Evolutionary conservation across 768 basidiomycete genomes (phyloP).

Genomic region (Brasilioporus rufonigricans): DNA sequence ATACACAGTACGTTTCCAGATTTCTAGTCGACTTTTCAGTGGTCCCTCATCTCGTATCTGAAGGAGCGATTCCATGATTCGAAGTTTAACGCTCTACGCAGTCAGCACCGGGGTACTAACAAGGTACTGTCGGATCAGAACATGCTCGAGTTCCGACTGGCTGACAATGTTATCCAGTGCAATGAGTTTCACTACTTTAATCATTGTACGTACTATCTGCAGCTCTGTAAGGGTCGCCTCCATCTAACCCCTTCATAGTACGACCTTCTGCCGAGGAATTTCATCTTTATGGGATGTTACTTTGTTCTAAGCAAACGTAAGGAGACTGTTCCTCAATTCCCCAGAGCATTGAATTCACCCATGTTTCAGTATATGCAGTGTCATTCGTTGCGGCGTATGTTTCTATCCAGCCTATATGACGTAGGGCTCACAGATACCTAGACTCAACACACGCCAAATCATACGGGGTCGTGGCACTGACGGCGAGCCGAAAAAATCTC

Average conservation of each 20-base stretch:
- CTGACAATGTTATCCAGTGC: slow-evolving; percentile 17
- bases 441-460: slow-evolving; percentile 58
- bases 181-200: slow-evolving; percentile 45
- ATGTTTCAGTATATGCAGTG: slow-evolving; percentile 52
- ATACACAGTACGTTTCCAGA: slow-evolving; percentile 35
- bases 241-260: slow-evolving; percentile 40
- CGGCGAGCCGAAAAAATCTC: slow-evolving; percentile 24
- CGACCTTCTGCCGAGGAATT: slow-evolving; percentile 49
- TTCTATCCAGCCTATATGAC: background rate
- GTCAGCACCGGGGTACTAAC: slow-evolving; percentile 63
- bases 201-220: slow-evolving; percentile 43
- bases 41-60: background rate
- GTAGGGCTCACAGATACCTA: slow-evolving; percentile 25
- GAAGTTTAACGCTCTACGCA: slow-evolving; percentile 55
- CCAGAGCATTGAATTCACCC: background rate
- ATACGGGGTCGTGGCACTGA: slow-evolving; percentile 58
- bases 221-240: background rate
- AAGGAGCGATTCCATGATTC: slow-evolving; percentile 59
- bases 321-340: slow-evolving; percentile 19
- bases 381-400: slow-evolving; percentile 67
- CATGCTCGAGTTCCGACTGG: background rate
- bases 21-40: background rate
- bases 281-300: slow-evolving; percentile 60
- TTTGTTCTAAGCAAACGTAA: slow-evolving; percentile 66
- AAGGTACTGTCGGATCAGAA: slow-evolving; percentile 37